phyloP scores from a whole-genome alignment of 1,139 yeast genomes.

The Yamadazyma triangularis region DNA sequence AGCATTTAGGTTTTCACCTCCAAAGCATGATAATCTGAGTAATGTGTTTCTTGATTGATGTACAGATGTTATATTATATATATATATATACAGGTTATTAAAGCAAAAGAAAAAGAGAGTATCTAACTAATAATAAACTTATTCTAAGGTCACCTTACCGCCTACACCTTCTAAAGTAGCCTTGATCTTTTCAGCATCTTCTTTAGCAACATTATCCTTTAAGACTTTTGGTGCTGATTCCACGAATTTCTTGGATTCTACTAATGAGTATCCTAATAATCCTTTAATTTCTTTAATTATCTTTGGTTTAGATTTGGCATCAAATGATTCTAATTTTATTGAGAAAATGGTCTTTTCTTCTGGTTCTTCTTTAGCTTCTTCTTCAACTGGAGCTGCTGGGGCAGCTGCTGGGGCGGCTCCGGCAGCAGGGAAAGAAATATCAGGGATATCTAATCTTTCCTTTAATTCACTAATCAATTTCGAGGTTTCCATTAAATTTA shows the following conservation, averaged over 20 bases:
- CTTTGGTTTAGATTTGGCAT: constrained; percentile 94
- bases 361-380: constrained; percentile 71
- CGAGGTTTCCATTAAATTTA: constrained; percentile 89
- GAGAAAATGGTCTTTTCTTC: constrained; percentile 94
- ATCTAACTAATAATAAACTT: constrained; percentile 40
- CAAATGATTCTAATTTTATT: constrained; percentile 89
- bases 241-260: constrained; percentile 95
- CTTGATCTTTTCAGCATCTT: constrained; percentile 90
- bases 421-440: constrained; percentile 80
- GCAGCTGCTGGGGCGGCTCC: constrained; percentile 68
- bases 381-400: constrained; percentile 69
- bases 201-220: constrained; percentile 83
- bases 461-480: constrained; percentile 79
- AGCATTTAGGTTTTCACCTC: background rate
- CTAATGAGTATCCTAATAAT: constrained; percentile 85
- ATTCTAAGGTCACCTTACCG: constrained; percentile 87
- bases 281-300: constrained; percentile 95
- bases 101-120: constrained; percentile 46
- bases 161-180: constrained; percentile 91
- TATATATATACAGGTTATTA: constrained; percentile 46
- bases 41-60: constrained; percentile 5
- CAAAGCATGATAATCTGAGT: background rate
- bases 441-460: constrained; percentile 85
- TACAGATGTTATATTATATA: background rate
- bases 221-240: constrained; percentile 94